Evolutionary conservation across 1,284 basidiomycete genomes (phyloP), one percentile per base, ranked within the genome.

Genomic region (Ceratobasidium theobromae): DNA sequence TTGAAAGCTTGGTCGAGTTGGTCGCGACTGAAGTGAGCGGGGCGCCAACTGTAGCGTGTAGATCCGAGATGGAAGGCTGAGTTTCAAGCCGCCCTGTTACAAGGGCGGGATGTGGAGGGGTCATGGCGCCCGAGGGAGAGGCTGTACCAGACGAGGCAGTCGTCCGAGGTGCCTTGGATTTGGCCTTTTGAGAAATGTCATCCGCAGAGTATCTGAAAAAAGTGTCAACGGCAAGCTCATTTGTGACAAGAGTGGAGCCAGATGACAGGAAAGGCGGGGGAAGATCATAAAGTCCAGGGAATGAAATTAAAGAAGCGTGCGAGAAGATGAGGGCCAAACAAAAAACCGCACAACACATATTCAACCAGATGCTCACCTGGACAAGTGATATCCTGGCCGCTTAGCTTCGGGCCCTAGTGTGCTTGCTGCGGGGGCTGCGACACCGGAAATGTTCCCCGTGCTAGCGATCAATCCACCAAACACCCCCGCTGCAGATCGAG

Each of bases 401-500:
- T 84, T 84, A n/a, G 86, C 77, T 65, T 86, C 82, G 8, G 89
- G 87, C 21, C 84, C 86, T 18, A 92, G 77, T 23, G 79, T 79
- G 21, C 81, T 80, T 6, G 79, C 75, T 3, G 74, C 71, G 0
- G 88, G 88, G 0, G 86, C 82, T 3, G 86, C 87, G 1, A 79
- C 79, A 25, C 85, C 86, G 11, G 78, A 77, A 32, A 86, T 76
- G 69, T 86, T 87, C 1, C 85, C 86, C 0, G 89, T 87, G 68
- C 84, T 86, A 25, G 88, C 84, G 43, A 93, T 85, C 49, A 93
- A 80, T 5, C 86, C 83, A 11, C 88, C 89, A 71, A 91, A 84
- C 0, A 88, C 88, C 3, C 89, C 89, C 0, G 81, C 89, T 5
- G 79, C 82, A 66, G 78, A 84, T 51, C 81, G 76, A 8, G 84